phyloP scores from a whole-genome alignment of 257 asterid genomes.

The Primulina eburnea region DNA sequence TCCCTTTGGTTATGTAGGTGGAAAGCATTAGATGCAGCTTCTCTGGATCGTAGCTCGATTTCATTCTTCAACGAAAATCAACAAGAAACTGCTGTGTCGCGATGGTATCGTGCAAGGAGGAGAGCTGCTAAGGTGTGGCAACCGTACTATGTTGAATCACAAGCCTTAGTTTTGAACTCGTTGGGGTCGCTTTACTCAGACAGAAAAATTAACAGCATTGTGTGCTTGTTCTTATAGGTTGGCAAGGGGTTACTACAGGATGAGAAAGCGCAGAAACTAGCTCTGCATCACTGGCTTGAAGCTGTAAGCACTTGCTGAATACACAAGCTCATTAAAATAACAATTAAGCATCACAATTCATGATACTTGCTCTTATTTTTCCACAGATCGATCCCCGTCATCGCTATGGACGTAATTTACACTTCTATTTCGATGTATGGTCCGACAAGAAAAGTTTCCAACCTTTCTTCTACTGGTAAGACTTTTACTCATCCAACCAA shows the following conservation, averaged over 20 bases:
- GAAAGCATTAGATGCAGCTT: conserved; percentile 66
- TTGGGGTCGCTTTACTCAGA: no score
- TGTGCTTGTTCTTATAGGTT: conserved; percentile 38
- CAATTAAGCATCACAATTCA: no score
- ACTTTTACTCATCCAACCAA: neutral
- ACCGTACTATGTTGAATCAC: neutral
- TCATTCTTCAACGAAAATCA: conserved; percentile 44
- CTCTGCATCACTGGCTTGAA: conserved; percentile 84
- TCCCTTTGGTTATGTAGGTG: conserved; percentile 40
- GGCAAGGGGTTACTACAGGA: conserved; percentile 69
- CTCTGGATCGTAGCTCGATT: conserved; percentile 48
- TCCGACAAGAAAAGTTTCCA: conserved; percentile 50
- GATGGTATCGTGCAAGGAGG: conserved; percentile 63
- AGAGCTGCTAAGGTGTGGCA: conserved; percentile 57
- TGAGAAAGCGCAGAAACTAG: conserved; percentile 70
- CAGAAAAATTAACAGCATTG: neutral
- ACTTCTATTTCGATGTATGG: conserved; percentile 66
- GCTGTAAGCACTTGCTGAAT: conserved; percentile 43
- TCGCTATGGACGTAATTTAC: conserved; percentile 72
- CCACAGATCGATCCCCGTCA: conserved; percentile 76
- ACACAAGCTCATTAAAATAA: no score
- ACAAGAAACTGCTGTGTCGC: conserved; percentile 59
- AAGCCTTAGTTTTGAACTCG: neutral
- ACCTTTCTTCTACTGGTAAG: conserved; percentile 79
- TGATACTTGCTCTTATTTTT: neutral